Evolutionary conservation across 2,329 filamentous ascomycete genomes (phyloP).

Genomic region (Botrytis aclada): DNA sequence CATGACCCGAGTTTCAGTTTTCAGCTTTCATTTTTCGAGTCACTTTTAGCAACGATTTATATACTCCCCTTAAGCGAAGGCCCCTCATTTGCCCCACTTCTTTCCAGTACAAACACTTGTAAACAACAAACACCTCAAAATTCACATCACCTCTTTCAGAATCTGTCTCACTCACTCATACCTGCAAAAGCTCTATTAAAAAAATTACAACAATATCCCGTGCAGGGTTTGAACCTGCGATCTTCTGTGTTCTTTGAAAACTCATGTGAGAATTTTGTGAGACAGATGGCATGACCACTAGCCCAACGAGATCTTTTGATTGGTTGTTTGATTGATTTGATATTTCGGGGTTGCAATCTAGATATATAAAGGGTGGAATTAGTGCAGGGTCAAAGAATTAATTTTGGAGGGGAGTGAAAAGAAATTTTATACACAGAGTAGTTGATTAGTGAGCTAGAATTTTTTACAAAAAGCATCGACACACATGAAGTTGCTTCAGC

Average conservation of each 20-base stretch:
- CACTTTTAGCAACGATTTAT: not conserved
- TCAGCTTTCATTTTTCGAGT: not conserved
- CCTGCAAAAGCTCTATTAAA: too few species aligned
- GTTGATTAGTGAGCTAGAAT: not conserved
- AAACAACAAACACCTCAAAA: not conserved
- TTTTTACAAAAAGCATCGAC: not conserved
- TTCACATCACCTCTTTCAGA: not conserved
- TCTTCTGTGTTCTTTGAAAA: not conserved
- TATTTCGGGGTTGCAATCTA: accelerated
- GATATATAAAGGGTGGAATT: accelerated
- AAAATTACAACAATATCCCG: not conserved
- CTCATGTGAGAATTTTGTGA: not conserved
- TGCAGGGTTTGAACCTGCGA: slow-evolving; percentile 18
- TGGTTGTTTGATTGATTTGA: not conserved
- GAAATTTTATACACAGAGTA: not conserved
- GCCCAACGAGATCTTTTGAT: slow-evolving; percentile 9
- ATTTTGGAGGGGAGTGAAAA: not conserved
- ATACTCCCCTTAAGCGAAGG: not conserved
- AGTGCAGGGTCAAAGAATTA: accelerated
- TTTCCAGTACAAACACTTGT: not conserved
- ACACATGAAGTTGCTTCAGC: too few species aligned
- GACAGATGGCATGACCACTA: slow-evolving; percentile 17
- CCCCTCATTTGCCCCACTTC: not conserved
- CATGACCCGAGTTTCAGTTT: not conserved
- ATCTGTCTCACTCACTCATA: accelerated